Percentiles rank a stretch among this genome's conserved stretches.
These are phyloP conservation scores for Sporothrix humicola DNA, from an alignment of 2,329 filamentous ascomycete species.

Conservation along the genomic window DNA sequence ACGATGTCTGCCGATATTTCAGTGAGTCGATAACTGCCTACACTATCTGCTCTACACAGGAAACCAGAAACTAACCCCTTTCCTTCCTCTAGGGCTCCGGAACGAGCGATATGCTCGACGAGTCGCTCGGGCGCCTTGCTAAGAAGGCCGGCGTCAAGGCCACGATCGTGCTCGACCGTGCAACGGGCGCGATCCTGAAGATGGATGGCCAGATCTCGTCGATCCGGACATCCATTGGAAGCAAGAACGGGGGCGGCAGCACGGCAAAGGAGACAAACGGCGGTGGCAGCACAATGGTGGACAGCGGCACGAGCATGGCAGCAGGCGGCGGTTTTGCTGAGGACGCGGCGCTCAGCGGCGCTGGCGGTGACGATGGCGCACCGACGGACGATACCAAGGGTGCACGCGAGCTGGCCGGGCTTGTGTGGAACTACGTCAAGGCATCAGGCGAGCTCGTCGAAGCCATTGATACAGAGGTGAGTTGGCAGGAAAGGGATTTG, in stretches of 20 bases:
- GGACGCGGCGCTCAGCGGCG: constrained; percentile 45
- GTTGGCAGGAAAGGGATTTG: constrained; percentile 10
- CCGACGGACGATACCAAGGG: constrained; percentile 48
- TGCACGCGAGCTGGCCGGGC: constrained; percentile 73
- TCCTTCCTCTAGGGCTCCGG: constrained; percentile 33
- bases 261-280: constrained; percentile 22
- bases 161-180: constrained; percentile 74
- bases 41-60: no score
- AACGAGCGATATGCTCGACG: constrained; percentile 66
- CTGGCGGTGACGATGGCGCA: constrained; percentile 35
- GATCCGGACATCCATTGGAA: constrained; percentile 53
- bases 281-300: constrained; percentile 14
- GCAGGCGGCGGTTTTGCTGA: constrained; percentile 47
- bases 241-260: constrained; percentile 34
- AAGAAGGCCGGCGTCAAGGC: constrained; percentile 81
- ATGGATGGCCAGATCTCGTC: constrained; percentile 72
- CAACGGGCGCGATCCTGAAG: constrained; percentile 74
- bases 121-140: constrained; percentile 70
- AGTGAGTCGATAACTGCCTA: constrained; percentile 23
- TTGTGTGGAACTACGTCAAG: constrained; percentile 78
- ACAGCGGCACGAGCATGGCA: background rate
- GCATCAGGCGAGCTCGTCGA: constrained; percentile 72
- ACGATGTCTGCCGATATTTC: constrained; percentile 35
- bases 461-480: constrained; percentile 73
- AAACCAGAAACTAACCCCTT: background rate